phyloP scores from a whole-genome alignment of 2,329 filamentous ascomycete genomes.

The Pseudocercospora pini-densiflorae region DNA sequence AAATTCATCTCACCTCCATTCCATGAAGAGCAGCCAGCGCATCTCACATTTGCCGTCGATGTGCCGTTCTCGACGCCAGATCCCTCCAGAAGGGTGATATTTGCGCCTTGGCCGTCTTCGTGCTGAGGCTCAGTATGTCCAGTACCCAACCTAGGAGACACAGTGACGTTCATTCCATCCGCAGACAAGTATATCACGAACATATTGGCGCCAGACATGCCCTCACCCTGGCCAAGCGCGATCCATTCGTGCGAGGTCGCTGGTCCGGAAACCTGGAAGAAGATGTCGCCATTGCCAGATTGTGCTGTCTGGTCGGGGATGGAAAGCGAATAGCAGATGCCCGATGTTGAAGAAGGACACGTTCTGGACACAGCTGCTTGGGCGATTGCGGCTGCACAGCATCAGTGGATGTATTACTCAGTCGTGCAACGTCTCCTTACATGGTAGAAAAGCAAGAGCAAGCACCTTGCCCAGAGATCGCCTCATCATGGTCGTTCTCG shows the following conservation, averaged over 20 bases:
- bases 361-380: constrained; percentile 19
- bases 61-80: constrained; percentile 56
- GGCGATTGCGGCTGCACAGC: not conserved
- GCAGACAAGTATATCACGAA: constrained; percentile 62
- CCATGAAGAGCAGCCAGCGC: constrained; percentile 59
- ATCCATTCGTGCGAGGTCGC: constrained; percentile 57
- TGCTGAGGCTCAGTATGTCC: constrained; percentile 51
- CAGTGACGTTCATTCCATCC: constrained; percentile 59
- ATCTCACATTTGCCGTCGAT: constrained; percentile 62
- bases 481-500: not conserved
- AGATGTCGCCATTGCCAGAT: constrained; percentile 60
- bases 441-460: constrained; percentile 2
- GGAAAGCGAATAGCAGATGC: constrained; percentile 57
- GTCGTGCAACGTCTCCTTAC: not conserved
- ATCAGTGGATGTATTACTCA: not conserved
- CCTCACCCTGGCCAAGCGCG: constrained; percentile 59
- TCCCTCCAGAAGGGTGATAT: constrained; percentile 57
- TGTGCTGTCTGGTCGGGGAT: constrained; percentile 58
- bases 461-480: not conserved
- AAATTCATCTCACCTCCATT: constrained; percentile 57
- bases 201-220: constrained; percentile 62
- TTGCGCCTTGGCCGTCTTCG: constrained; percentile 42
- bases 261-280: constrained; percentile 61
- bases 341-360: constrained; percentile 19
- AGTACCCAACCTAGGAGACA: constrained; percentile 56